These are phyloP conservation scores for Citrus sp. DNA, from an alignment of 345 rosid genomes.

Conservation along the genomic window DNA sequence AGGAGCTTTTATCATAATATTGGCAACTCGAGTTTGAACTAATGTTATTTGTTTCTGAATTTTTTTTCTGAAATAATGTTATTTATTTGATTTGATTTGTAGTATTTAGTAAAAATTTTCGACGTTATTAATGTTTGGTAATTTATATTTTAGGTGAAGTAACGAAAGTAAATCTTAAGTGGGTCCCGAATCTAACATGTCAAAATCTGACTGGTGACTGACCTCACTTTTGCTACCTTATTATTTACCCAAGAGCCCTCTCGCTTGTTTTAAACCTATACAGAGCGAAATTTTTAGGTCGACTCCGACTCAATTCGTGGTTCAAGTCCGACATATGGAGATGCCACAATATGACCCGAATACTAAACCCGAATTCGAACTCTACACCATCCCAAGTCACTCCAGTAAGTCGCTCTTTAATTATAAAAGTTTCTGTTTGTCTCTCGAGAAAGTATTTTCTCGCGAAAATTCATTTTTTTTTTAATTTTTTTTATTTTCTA, in stretches of 20 bases:
- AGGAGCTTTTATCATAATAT: no score
- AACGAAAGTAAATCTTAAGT: neutral
- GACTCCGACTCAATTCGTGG: neutral
- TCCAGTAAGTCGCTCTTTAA: conserved; percentile 46
- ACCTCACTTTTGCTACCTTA: neutral
- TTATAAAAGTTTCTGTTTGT: neutral
- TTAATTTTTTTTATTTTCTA: neutral
- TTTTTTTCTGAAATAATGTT: no score
- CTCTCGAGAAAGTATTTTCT: neutral
- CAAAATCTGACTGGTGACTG: neutral
- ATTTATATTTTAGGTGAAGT: no score
- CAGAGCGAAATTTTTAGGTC: neutral
- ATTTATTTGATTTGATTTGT: no score
- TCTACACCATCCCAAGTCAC: conserved; percentile 71
- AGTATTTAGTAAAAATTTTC: no score
- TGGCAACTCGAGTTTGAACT: no score
- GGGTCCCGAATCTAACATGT: neutral
- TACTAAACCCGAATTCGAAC: conserved; percentile 51
- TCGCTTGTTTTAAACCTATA: neutral
- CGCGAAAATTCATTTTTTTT: neutral
- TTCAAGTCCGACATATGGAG: conserved; percentile 28
- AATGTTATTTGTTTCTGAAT: no score
- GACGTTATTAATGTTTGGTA: no score
- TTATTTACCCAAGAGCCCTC: neutral
- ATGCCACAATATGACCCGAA: conserved; percentile 35